Evolutionary conservation across 225 moss, liverwort and hornwort species (phyloP).

Genomic region (Pseudoscleropodium purum): DNA sequence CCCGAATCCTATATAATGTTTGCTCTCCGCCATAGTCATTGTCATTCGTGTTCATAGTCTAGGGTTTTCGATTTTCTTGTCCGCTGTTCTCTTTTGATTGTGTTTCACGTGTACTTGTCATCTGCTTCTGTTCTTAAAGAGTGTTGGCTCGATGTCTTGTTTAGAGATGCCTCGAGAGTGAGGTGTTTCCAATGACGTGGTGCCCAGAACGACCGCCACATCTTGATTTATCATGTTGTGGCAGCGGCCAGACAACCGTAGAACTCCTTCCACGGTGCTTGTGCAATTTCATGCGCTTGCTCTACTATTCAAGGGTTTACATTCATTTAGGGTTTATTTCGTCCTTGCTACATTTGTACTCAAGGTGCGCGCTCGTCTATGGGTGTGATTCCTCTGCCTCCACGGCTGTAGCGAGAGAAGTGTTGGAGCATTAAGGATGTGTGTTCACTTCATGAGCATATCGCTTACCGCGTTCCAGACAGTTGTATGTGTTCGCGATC

Average conservation of each 20-base stretch:
- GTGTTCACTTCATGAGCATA: conserved; percentile 4
- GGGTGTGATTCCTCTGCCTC: conserved; percentile 8
- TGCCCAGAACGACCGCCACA: conserved; percentile 10
- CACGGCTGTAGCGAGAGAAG: conserved; percentile 17
- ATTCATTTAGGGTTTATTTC: neutral
- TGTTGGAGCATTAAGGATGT: conserved; percentile 24
- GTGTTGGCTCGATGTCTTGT: neutral
- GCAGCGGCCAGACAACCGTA: conserved; percentile 58
- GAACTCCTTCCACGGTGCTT: conserved; percentile 49
- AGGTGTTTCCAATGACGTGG: neutral
- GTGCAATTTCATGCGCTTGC: conserved; percentile 20
- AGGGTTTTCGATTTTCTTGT: rapidly evolving
- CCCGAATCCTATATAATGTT: neutral
- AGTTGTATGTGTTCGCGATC: neutral
- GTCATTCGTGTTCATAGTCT: rapidly evolving
- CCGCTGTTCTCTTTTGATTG: too few relatives aligned
- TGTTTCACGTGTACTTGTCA: rapidly evolving
- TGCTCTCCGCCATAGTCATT: rapidly evolving
- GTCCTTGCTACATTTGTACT: conserved; percentile 10
- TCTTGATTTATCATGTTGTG: neutral
- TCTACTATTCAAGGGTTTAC: conserved; percentile 49
- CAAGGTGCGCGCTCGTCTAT: conserved; percentile 5
- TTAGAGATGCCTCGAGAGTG: neutral
- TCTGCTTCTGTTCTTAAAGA: too few relatives aligned
- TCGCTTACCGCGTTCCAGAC: conserved; percentile 31